Evolutionary conservation across 306 rosid species (phyloP).

Genomic region (Rubus idaeus): DNA sequence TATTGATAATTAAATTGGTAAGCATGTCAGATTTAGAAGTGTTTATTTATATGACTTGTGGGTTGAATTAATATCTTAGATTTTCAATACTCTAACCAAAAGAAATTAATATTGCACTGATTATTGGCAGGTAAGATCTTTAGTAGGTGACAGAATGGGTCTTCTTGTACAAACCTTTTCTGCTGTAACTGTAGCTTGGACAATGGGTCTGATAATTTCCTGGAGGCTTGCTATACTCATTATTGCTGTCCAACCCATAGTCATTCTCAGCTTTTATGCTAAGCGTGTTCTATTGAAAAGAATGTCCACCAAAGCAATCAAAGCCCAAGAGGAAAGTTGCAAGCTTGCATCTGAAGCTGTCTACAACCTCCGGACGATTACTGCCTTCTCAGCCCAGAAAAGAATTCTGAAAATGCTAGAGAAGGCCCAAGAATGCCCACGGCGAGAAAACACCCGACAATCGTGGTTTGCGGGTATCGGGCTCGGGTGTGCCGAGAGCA

Average conservation of each 20-base stretch:
- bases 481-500: conserved; percentile 28
- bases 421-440: conserved; percentile 35
- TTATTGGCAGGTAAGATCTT: conserved; percentile 40
- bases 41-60: too few species aligned
- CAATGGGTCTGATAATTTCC: conserved; percentile 43
- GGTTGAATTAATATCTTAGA: too few species aligned
- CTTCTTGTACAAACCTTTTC: conserved; percentile 44
- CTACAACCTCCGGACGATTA: conserved; percentile 37
- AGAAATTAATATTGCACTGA: not conserved
- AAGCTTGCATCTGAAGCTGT: conserved; percentile 50
- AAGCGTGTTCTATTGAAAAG: conserved; percentile 39
- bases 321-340: conserved; percentile 44
- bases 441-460: conserved; percentile 28
- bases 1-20: not conserved
- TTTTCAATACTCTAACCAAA: not conserved
- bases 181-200: conserved; percentile 42
- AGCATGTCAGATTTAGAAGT: too few species aligned
- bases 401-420: conserved; percentile 34
- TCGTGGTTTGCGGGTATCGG: conserved; percentile 44
- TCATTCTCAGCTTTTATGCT: conserved; percentile 41
- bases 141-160: conserved; percentile 52
- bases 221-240: conserved; percentile 49
- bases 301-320: conserved; percentile 32
- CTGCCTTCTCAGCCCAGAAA: conserved; percentile 48
- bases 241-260: conserved; percentile 43